phyloP scores from a whole-genome alignment of 2,329 filamentous ascomycete species.

The Teratosphaeria nubilosa region DNA sequence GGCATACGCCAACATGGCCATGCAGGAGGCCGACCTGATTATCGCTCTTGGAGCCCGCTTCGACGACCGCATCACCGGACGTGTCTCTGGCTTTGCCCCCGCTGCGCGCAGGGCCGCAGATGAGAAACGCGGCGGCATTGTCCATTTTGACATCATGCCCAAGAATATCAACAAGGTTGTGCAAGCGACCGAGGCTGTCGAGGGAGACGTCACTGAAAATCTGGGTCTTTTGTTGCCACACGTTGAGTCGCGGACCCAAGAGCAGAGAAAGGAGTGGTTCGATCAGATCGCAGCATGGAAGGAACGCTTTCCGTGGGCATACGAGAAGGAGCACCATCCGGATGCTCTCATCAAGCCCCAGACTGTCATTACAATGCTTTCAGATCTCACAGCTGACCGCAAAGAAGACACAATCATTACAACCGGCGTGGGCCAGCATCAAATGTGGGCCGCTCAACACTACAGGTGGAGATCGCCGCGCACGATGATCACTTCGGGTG shows the following conservation, averaged over 20 bases:
- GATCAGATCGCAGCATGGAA: slow-evolving; percentile 86
- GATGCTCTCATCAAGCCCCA: slow-evolving; percentile 88
- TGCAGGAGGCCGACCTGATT: slow-evolving; percentile 93
- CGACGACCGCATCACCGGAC: slow-evolving; percentile 85
- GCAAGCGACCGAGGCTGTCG: slow-evolving; percentile 87
- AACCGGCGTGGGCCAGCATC: slow-evolving; percentile 93
- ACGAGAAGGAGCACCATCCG: slow-evolving; percentile 61
- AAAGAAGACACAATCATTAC: slow-evolving; percentile 81
- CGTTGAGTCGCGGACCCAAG: slow-evolving; percentile 51
- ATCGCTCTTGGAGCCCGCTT: slow-evolving; percentile 90
- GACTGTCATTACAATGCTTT: slow-evolving; percentile 81
- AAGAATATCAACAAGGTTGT: slow-evolving; percentile 99
- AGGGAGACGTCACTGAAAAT: slow-evolving; percentile 81
- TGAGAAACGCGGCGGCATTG: slow-evolving; percentile 82
- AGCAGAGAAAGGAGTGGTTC: slow-evolving; percentile 75
- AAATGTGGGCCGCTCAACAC: slow-evolving; percentile 98
- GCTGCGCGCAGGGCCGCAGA: slow-evolving; percentile 73
- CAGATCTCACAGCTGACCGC: slow-evolving; percentile 66
- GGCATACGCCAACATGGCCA: slow-evolving; percentile 94
- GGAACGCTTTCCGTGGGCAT: slow-evolving; percentile 76
- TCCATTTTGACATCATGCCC: slow-evolving; percentile 97
- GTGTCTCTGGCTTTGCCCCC: slow-evolving; percentile 78
- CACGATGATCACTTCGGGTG: slow-evolving; percentile 92
- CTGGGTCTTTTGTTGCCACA: slow-evolving; percentile 64
- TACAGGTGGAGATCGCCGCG: slow-evolving; percentile 89